Percentiles rank a stretch among this genome's conserved stretches.
Conservation (phyloP, 2,329 filamentous ascomycete species). For the Curvularia spicifera region DNA sequence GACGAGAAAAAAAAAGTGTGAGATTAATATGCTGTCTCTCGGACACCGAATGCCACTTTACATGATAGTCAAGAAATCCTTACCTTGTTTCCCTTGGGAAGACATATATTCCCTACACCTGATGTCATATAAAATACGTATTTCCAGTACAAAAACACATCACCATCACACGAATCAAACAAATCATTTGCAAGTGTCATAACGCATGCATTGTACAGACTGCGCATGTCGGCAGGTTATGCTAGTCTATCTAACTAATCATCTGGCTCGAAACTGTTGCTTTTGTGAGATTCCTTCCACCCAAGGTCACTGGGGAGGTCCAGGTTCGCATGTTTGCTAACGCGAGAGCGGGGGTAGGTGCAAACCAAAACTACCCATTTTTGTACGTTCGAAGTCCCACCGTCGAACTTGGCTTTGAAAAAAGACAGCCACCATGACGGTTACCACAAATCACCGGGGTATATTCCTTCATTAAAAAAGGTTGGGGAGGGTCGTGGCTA, state of each 20-base stretch:
- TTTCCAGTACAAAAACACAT: too few species aligned
- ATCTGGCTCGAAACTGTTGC: conserved; percentile 43
- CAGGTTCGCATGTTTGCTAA: conserved; percentile 26
- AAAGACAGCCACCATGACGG: conserved; percentile 32
- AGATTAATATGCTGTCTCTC: too few species aligned
- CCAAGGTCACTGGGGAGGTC: conserved; percentile 39
- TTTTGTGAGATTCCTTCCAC: conserved; percentile 48
- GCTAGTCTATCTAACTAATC: conserved; percentile 45
- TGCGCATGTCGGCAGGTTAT: conserved; percentile 27
- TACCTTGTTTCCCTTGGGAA: too few species aligned
- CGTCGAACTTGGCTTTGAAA: conserved; percentile 33
- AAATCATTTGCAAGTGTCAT: conserved; percentile 20
- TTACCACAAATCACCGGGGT: conserved; percentile 39
- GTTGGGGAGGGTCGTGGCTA: conserved; percentile 24
- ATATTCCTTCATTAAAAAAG: conserved; percentile 45
- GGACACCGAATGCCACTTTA: too few species aligned
- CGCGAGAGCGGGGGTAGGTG: conserved; percentile 25
- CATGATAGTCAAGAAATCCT: too few species aligned
- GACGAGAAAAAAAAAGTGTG: too few species aligned
- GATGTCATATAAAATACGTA: too few species aligned
- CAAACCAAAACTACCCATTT: conserved; percentile 33
- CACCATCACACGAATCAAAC: background rate
- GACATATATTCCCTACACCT: too few species aligned
- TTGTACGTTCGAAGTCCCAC: conserved; percentile 27
- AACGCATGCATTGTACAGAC: conserved; percentile 39